Base-by-base conservation (phyloP, 352 stramenopile species). In the Globisporangium spiculum region DNA sequence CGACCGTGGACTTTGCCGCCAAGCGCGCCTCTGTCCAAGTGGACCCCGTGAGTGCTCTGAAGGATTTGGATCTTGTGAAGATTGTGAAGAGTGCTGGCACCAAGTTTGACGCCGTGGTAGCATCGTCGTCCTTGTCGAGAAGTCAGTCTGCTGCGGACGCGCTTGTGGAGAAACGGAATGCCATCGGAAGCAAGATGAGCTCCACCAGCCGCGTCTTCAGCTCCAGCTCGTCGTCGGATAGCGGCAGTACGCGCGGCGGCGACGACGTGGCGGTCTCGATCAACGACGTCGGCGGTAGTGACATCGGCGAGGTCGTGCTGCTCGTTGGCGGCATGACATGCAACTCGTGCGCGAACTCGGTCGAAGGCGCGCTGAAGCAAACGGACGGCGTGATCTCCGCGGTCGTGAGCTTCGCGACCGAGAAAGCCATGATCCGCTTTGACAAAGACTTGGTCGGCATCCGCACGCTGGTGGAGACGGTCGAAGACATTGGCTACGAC, bases 401-500 rank as follows among this genome's bases (percentile, higher is more conserved):
- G 32, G 77, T 84, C 53, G 89, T 98, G 41, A 94, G 84, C 63
- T 94, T 96, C 54, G 91, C 94, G 24, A 96, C 90, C 0, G 92
- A 97, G 72, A 93, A 88, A 46, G 89, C 90, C 30, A 86, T 75
- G 0, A 68, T 98, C 12, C 77, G 77, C 4, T 97, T 93, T 68
- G 80, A 95, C 69, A 84, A 89, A 26, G 78, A 92, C 32, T 58
- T 88, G 10, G 79, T 96, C 46, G 82, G 83, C 7, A 86, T 96
- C 46, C 83, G 93, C 41, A 90, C 77, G 27, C 74, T 98, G 20
- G 79, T 98, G 58, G 91, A 98, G 61, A 85, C 84, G 1, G 80
- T 98, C 46, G 91, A 97, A 74, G 82, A 79, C 38, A 91, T 98
- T 46, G 94, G 94, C 0, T 98, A 98, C 61, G 91, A 97, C 61